Evolutionary conservation across 441 rosid genomes (phyloP).

Genomic region (Daphne laureola): DNA sequence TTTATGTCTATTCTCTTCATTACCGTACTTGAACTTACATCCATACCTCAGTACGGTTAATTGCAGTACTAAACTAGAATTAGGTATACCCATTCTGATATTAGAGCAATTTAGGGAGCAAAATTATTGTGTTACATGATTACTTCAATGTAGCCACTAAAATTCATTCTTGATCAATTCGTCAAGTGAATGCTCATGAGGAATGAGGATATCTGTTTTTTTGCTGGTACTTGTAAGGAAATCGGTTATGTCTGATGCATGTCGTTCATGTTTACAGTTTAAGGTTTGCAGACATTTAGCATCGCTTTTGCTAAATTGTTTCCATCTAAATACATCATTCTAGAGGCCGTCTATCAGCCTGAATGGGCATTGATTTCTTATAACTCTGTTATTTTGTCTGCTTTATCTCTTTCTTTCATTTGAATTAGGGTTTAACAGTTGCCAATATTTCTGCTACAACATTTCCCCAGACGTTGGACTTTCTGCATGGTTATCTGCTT

Average conservation of each 20-base stretch:
- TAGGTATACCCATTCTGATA: constrained; percentile 1
- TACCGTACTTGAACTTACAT: constrained; percentile 7
- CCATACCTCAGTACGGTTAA: not conserved
- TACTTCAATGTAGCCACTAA: not conserved
- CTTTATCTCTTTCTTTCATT: constrained; percentile 9
- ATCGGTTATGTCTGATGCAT: too few relatives aligned
- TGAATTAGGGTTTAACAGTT: constrained; percentile 52
- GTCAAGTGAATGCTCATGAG: too few relatives aligned
- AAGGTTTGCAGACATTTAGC: too few relatives aligned
- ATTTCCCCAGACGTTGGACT: constrained; percentile 72
- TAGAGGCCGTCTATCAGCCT: too few relatives aligned
- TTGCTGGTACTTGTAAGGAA: too few relatives aligned
- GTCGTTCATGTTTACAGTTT: too few relatives aligned
- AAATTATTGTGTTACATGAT: not conserved
- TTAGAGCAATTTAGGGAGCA: not conserved
- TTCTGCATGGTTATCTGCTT: constrained; percentile 69
- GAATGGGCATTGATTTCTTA: not conserved
- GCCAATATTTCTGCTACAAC: constrained; percentile 66
- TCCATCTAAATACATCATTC: too few relatives aligned
- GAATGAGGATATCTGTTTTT: too few relatives aligned
- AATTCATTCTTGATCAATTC: too few relatives aligned
- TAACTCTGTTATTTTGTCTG: not conserved
- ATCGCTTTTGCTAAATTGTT: too few relatives aligned
- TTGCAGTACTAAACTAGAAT: not conserved
- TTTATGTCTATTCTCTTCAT: constrained; percentile 15